Evolutionary conservation across 108 stramenopile species (phyloP), one percentile per base, ranked within the genome.

Genomic region (Cyclotella choctawhatcheeana): DNA sequence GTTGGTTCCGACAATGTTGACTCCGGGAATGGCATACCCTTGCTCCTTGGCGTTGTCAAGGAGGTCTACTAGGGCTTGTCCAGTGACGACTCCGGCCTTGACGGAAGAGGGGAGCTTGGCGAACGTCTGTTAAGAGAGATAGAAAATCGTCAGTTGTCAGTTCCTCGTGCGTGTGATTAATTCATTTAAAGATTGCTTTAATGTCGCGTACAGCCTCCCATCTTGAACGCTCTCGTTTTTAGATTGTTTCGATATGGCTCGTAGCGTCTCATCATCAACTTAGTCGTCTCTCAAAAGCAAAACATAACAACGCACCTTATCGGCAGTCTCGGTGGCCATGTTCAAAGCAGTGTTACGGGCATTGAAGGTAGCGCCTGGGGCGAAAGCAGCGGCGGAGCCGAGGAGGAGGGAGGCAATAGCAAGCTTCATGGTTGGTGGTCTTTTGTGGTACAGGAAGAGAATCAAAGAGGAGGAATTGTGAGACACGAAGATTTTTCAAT

Each of bases 21-120:
- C 97, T 68, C 94, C 97, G 16, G 97, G 97, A 73, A 97, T 97
- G 83, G 97, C 97, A 67, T 86, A 96, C 50, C 89, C 88, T n/a
- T 76, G 75, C 47, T 82, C 77, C 88, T 96, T 96, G 61, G 94
- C 94, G 75, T 81, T 71, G 50, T 92, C 78, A 51, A 96, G 86
- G 55, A 96, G 88, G 68, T 96, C 94, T 18, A 88, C 82, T 45
- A 93, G 84, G 21, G 94, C 94, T 58, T 86, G 55, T 67, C 96
- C 96, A 52, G 92, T 96, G 77, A 97, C 91, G 74, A 95, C 91
- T 78, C 92, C 94, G 59, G 91, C 89, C 84, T 95, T 93, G 74
- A 95, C 85, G 30, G 92, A 83, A 44, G 92, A 90, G 48, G 93
- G 93, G 48, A 95, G 86, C 85, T 92, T 92, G 50, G 93, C 84